Base-by-base conservation (phyloP, 495 filamentous ascomycete species). In the Daldinia caldariorum region DNA sequence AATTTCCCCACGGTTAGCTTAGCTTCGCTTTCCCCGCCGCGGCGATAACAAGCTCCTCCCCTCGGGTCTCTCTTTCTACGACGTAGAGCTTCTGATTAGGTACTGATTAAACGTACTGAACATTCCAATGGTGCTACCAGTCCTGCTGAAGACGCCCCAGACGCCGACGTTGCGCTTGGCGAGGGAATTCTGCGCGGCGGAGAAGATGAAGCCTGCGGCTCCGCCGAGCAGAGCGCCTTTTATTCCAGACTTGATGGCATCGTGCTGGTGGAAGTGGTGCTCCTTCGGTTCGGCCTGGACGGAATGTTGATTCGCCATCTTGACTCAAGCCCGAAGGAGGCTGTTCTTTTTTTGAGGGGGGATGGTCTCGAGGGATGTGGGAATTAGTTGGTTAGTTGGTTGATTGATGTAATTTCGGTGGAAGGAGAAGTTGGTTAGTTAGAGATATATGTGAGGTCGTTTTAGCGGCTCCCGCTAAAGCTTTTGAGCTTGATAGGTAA, bases 171-270 rank as follows among this genome's bases (percentile, higher is more conserved):
- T 96, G 71, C 86, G 85, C 79, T 87, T 92, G 16, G 87, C 83
- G 60, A 97, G 86, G 34, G 93, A 90, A 80, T 96, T 97, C 82
- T 94, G 92, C 56, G 94, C 83, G 32, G 92, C 91, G 5, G 94
- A 89, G 58, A 89, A 74, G 75, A 92, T 82, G 45, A 90, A 78
- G 69, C 95, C 96, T 47, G 86, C 85, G 49, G 82, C 79, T 76
- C 89, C 91, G 58, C 86, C 87, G 63, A 92, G 76, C 66, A 87
- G 65, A 39, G 87, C 89, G 58, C 88, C 86, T 72, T 87, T 87
- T 75, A 92, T 77, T 31, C 90, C 84, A 41, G 83, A 82, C 57
- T 81, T 78, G 66, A 98, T 80, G 66, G 94, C 89, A 87, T 97
- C 94, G 76, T 90, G 86, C 54, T 91, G 90, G 49, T 91, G 88